These are phyloP conservation scores for Euphorbia peplus DNA, from an alignment of 345 rosid species.

Conservation along the genomic window DNA sequence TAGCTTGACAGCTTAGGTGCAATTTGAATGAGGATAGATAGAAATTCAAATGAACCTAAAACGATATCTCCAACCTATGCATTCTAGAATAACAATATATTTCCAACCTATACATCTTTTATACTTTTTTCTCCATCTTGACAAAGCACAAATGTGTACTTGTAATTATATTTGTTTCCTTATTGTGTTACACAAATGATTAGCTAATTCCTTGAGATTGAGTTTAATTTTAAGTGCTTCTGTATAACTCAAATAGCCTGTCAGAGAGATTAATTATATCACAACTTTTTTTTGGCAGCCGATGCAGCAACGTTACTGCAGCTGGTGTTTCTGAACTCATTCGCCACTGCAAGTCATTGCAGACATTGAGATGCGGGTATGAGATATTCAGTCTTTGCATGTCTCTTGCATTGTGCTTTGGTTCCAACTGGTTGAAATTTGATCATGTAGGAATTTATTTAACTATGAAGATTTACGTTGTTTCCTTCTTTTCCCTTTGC, in stretches of 20 bases:
- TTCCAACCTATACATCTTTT: background rate
- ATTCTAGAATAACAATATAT: background rate
- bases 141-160: background rate
- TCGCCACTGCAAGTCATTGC: constrained; percentile 59
- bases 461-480: background rate
- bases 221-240: background rate
- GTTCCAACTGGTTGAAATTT: background rate
- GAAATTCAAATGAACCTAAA: background rate
- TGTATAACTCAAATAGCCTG: background rate
- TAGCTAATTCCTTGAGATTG: background rate
- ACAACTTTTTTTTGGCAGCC: constrained; percentile 45
- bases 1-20: background rate
- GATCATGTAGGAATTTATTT: background rate
- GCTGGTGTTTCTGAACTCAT: constrained; percentile 64
- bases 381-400: background rate
- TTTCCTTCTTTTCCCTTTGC: background rate
- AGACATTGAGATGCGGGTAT: constrained; percentile 83
- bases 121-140: background rate
- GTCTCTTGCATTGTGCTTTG: background rate
- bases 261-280: background rate
- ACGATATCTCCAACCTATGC: background rate
- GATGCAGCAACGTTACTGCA: constrained; percentile 55
- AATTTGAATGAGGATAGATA: background rate
- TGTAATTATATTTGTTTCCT: background rate
- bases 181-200: background rate